phyloP scores from a whole-genome alignment of 1,139 yeast genomes.

The Fermentozyma sake region DNA sequence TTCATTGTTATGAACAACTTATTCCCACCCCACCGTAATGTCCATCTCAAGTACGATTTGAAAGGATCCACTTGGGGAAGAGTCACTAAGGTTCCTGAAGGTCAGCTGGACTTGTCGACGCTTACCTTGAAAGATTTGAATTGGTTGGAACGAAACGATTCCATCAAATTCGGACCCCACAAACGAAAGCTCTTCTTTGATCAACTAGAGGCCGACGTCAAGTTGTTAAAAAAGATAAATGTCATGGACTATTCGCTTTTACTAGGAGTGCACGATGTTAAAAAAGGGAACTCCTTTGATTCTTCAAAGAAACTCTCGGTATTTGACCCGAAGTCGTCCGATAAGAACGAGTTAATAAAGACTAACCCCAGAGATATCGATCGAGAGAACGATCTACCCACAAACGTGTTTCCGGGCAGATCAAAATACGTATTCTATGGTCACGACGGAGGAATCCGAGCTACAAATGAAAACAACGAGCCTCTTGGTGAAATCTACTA shows the following conservation, averaged over 20 bases:
- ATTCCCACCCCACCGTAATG: slow-evolving; percentile 90
- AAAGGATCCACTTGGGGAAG: slow-evolving; percentile 95
- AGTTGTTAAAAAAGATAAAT: slow-evolving; percentile 63
- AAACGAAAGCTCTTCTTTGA: slow-evolving; percentile 55
- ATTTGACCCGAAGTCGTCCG: slow-evolving; percentile 43
- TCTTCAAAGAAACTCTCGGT: slow-evolving; percentile 35
- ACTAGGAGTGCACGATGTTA: slow-evolving; percentile 79
- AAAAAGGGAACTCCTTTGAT: slow-evolving; percentile 44
- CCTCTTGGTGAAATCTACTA: slow-evolving; percentile 76
- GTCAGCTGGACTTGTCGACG: slow-evolving; percentile 22
- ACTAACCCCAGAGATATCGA: slow-evolving; percentile 47
- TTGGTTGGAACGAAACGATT: slow-evolving; percentile 67
- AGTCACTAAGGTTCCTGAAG: slow-evolving; percentile 36
- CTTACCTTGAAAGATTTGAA: slow-evolving; percentile 77
- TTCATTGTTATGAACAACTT: slow-evolving; percentile 95
- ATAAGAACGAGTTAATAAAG: slow-evolving; percentile 38
- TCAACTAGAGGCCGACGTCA: slow-evolving; percentile 75
- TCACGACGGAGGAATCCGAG: slow-evolving; percentile 82
- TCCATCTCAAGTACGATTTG: slow-evolving; percentile 81
- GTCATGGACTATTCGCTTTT: slow-evolving; percentile 95
- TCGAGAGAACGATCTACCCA: slow-evolving; percentile 39
- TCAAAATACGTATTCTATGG: slow-evolving; percentile 61
- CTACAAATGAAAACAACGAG: slow-evolving; percentile 61
- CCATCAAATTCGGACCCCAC: slow-evolving; percentile 67
- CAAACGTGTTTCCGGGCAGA: slow-evolving; percentile 45